phyloP scores from a whole-genome alignment of 441 rosid species.

The Jatropha podagrica region DNA sequence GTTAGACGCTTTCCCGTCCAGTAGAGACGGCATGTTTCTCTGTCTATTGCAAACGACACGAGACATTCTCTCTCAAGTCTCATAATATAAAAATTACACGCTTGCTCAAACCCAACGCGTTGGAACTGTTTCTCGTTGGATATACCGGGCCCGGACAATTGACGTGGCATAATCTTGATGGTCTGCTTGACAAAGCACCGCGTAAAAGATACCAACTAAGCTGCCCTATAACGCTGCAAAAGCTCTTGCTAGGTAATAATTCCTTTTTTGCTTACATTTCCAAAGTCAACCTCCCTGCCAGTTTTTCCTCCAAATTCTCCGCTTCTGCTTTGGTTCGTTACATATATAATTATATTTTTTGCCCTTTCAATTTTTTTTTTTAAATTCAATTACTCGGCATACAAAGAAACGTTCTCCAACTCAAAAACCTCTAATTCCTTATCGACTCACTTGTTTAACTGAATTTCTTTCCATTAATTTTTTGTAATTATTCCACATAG shows the following conservation, averaged over 20 bases:
- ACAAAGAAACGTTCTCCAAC: background rate
- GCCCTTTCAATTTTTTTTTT: background rate
- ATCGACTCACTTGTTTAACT: background rate
- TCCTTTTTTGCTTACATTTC: background rate
- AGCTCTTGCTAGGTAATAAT: too few relatives aligned
- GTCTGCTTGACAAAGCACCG: background rate
- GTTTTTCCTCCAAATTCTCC: conserved; percentile 2
- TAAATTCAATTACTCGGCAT: background rate
- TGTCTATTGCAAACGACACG: too few relatives aligned
- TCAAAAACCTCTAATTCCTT: background rate
- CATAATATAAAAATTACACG: too few relatives aligned
- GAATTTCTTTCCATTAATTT: background rate
- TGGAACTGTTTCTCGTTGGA: too few relatives aligned
- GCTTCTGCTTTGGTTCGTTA: background rate
- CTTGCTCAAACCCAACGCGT: too few relatives aligned
- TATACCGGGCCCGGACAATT: background rate
- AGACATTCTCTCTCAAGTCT: too few relatives aligned
- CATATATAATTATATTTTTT: too few relatives aligned
- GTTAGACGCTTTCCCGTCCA: too few relatives aligned
- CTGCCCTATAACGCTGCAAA: too few relatives aligned
- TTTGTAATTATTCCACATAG: background rate
- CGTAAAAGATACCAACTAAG: background rate
- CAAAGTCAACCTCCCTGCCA: background rate
- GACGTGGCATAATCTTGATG: background rate
- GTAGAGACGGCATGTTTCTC: too few relatives aligned